These are phyloP conservation scores for Globisporangium carolinianum DNA, from an alignment of 352 stramenopile genomes.

Conservation along the genomic window DNA sequence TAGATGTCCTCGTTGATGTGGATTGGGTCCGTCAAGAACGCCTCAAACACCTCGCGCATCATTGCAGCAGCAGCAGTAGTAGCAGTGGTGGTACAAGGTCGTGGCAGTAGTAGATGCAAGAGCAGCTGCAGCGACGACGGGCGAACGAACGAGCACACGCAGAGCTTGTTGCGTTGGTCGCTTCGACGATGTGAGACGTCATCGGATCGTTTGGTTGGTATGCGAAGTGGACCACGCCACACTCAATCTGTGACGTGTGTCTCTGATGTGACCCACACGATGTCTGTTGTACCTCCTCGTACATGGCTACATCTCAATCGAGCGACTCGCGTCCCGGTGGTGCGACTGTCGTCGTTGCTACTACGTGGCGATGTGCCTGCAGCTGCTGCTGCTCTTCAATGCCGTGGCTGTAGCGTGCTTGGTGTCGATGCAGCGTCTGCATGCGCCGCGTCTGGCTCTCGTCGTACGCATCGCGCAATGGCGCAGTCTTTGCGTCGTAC, in stretches of 20 bases:
- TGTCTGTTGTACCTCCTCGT: not conserved
- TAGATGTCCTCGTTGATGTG: conserved; percentile 75
- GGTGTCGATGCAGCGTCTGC: conserved; percentile 33
- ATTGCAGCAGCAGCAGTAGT: not conserved
- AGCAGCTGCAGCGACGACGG: not conserved
- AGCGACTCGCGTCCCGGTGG: not conserved
- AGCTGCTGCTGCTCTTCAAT: conserved; percentile 23
- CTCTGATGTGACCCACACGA: not conserved
- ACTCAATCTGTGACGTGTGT: too few species aligned
- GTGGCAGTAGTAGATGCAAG: not conserved
- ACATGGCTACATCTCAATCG: not conserved
- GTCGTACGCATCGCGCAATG: conserved; percentile 19
- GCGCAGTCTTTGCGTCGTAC: conserved; percentile 22
- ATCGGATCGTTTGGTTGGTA: too few species aligned
- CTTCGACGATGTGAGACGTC: too few species aligned
- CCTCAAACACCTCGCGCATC: conserved; percentile 79
- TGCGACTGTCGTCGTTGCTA: not conserved
- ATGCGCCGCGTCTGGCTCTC: conserved; percentile 25
- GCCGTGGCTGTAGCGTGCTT: conserved; percentile 26
- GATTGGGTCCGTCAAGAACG: conserved; percentile 76
- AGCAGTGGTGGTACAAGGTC: too few species aligned
- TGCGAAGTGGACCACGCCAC: too few species aligned
- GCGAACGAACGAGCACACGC: not conserved
- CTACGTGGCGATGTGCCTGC: not conserved
- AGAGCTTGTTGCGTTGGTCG: not conserved